Evolutionary conservation across 2,329 filamentous ascomycete genomes (phyloP), one percentile per base, ranked within the genome.

Genomic region (Curvularia sp.): DNA sequence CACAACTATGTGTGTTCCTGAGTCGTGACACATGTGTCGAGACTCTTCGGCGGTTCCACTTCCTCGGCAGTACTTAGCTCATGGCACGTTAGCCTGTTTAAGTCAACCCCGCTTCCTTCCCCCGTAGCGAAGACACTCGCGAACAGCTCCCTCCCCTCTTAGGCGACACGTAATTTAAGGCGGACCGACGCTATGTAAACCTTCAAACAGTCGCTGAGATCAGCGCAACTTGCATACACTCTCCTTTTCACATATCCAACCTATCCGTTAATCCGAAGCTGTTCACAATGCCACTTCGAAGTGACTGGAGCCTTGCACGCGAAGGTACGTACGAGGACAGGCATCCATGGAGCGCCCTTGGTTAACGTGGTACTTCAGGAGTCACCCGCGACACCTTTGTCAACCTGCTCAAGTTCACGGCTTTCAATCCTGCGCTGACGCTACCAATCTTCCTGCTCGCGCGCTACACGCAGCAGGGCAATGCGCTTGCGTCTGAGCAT

Each of bases 371-470:
- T 24, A 7, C 20, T 43, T 30, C 54, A 77, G 75, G 75, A 55
- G 57, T 70, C 28, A 77, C 72, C 78, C 79, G 81, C 58, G 89
- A 91, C 69, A 85, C 87, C 12, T 63, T 90, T 58, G 76, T 83
- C 35, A 81, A 81, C 39, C 69, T 89, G 41, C 71, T 92, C 64
- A 82, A 84, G 62, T 80, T 80, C 53, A 91, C 88, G 0, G 80
- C 84, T 6, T 78, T 92, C 58, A 89, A 90, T 69, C 89, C 89
- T 1, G 79, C 81, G 39, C 77, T 91, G 20, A 83, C 89, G 0
- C 77, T 92, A 12, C 85, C 88, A 0, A 79, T 91, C 24, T 68
- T 91, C 44, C 81, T 91, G 4, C 79, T 88, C 22, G 84, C 86
- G 8, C 83, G 84, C 28, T 89, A 86, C 78, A 90, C 88, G n/a